Base-by-base conservation (phyloP, 2,329 filamentous ascomycete species). In the Ophiobolus disseminans region DNA sequence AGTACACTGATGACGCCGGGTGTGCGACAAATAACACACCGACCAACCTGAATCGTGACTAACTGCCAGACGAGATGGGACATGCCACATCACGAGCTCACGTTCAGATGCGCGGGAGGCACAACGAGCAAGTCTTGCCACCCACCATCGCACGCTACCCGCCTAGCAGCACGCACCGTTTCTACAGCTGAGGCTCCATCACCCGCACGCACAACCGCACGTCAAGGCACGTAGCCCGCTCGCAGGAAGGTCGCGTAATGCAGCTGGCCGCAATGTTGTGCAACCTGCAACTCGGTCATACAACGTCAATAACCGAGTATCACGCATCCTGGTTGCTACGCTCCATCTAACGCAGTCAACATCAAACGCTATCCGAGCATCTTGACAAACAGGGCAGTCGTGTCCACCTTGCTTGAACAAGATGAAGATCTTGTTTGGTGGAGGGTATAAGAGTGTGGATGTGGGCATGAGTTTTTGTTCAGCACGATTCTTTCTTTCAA, bases 161-260 rank as follows among this genome's bases (percentile, higher is more conserved):
- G n/a, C n/a, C n/a, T n/a, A n/a, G n/a, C n/a, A n/a, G n/a, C n/a
- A 20, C 11, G 21, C 14, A 17, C 22, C 10, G 21, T 5, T 20
- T 28, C 13, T 22, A 45, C 45, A 22, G 32, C 22, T 37, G 16
- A 40, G 42, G 22, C 22, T 30, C 22, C 23, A 23, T 19, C 28
- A 35, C 35, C 32, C 32, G 19, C 44, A 22, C 35, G 31, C 21
- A 28, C 3, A n/a, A 14, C 11, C 28, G 37, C 22, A n/a, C 36
- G 28, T 40, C 17, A 41, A 30, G 28, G 38, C 43, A 36, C 34
- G 36, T 30, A 50, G 48, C 48, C 50, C 55, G 31, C 40, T 53
- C 48, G 47, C 50, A 58, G 59, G 8, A 51, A 50, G 39, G 55
- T 57, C 52, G 52, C 47, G 59, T 59, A 47, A 45, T 55, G 52